These are phyloP conservation scores for Teunomyces cretensis DNA, from an alignment of 805 yeast genomes.

Conservation along the genomic window DNA sequence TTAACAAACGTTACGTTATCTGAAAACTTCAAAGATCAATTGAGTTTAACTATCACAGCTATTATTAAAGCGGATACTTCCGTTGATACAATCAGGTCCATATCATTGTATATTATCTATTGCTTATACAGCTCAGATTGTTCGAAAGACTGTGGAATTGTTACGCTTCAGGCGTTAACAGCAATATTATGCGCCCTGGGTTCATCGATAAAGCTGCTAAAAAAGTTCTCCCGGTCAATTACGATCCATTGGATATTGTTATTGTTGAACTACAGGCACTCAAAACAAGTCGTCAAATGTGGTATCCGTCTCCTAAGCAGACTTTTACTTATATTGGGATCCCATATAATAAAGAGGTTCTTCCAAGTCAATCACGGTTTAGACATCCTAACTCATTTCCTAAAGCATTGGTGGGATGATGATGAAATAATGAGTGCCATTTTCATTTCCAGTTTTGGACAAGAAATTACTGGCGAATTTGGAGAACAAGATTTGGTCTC, in stretches of 20 bases:
- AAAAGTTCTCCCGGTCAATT: slow-evolving; percentile 50
- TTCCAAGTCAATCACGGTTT: slow-evolving; percentile 50
- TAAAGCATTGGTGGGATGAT: slow-evolving; percentile 50
- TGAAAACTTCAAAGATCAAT: slow-evolving; percentile 13
- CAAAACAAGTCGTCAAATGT: slow-evolving; percentile 36
- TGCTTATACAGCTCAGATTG: slow-evolving; percentile 45
- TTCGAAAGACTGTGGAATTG: slow-evolving; percentile 35
- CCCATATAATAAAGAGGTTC: slow-evolving; percentile 48
- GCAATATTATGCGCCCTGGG: slow-evolving; percentile 42
- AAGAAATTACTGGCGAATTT: slow-evolving; percentile 15
- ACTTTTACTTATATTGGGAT: slow-evolving; percentile 47
- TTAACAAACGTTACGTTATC: slow-evolving; percentile 7
- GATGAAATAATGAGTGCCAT: slow-evolving; percentile 42
- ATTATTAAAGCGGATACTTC: slow-evolving; percentile 44
- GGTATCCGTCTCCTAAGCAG: slow-evolving; percentile 50
- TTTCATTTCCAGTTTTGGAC: slow-evolving; percentile 49
- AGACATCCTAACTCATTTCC: slow-evolving; percentile 43
- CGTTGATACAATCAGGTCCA: slow-evolving; percentile 51
- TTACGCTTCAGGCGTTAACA: slow-evolving; percentile 29
- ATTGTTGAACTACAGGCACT: slow-evolving; percentile 40
- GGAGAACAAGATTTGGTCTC: slow-evolving; percentile 2
- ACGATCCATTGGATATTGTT: slow-evolving; percentile 67
- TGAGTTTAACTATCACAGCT: slow-evolving; percentile 20
- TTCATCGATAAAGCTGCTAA: slow-evolving; percentile 37
- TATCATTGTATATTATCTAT: slow-evolving; percentile 49